Percentiles rank a stretch among this genome's conserved stretches.
phyloP scores from a whole-genome alignment of 2,329 filamentous ascomycete species.

The Penicillium sp. region DNA sequence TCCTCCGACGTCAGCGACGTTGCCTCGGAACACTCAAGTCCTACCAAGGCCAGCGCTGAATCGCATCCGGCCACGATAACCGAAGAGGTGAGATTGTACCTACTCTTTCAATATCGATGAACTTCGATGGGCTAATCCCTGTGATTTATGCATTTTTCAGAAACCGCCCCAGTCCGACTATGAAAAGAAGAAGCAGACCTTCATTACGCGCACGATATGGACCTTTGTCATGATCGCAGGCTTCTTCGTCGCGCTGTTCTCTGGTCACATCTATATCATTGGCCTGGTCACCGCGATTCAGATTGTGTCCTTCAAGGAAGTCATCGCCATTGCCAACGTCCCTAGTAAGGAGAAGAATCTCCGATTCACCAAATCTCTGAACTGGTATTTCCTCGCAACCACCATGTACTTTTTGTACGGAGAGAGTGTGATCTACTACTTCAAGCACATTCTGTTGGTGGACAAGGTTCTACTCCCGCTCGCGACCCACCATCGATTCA shows the following conservation, averaged over 20 bases:
- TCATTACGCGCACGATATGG: constrained; percentile 95
- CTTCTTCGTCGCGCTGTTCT: constrained; percentile 90
- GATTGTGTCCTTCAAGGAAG: constrained; percentile 97
- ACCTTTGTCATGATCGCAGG: constrained; percentile 92
- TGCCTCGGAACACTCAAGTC: constrained; percentile 47
- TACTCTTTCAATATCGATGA: background rate
- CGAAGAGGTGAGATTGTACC: constrained; percentile 28
- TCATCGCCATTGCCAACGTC: constrained; percentile 94
- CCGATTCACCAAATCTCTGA: constrained; percentile 89
- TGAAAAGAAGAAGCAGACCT: constrained; percentile 98
- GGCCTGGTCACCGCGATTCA: constrained; percentile 87
- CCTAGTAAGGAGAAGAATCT: constrained; percentile 85
- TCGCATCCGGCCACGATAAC: constrained; percentile 29
- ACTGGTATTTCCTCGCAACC: constrained; percentile 98
- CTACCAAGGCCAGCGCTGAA: constrained; percentile 40
- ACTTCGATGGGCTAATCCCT: constrained; percentile 1
- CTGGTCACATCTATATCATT: constrained; percentile 96
- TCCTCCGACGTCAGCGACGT: constrained; percentile 50
- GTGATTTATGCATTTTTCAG: constrained; percentile 15
- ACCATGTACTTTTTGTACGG: constrained; percentile 99
- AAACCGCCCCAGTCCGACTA: constrained; percentile 60
- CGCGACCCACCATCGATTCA: constrained; percentile 95
- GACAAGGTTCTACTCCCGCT: constrained; percentile 88
- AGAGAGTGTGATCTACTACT: constrained; percentile 99
- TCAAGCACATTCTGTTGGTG: constrained; percentile 96